Percentiles rank a stretch among this genome's conserved stretches.
Evolutionary conservation across 139 green algal genomes (phyloP).

Genomic region (Zygnema cylindricum): DNA sequence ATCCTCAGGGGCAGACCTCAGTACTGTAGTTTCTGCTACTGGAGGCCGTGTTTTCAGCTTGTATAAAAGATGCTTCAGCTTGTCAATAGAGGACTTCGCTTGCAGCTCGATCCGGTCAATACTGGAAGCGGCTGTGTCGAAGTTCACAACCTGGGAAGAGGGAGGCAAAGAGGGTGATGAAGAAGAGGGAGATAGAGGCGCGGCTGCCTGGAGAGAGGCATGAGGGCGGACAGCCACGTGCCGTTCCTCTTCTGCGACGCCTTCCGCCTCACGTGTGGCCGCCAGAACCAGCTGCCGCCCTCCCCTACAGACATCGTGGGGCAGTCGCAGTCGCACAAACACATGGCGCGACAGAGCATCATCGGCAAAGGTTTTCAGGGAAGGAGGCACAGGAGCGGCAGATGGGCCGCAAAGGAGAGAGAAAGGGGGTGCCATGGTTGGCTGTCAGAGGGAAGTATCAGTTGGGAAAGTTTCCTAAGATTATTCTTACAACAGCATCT

Average conservation of each 20-base stretch:
- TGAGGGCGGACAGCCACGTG: not conserved
- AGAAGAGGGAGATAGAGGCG: not conserved
- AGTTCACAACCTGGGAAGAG: too few relatives aligned
- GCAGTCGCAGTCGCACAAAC: not conserved
- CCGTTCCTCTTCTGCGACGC: not conserved
- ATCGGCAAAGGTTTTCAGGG: too few relatives aligned
- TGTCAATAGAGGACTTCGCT: conserved; percentile 46
- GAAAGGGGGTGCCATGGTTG: too few relatives aligned
- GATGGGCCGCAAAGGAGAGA: too few relatives aligned
- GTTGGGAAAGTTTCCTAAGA: too few relatives aligned
- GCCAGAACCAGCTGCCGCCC: not conserved
- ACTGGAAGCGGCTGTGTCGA: not conserved
- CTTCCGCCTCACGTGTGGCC: not conserved
- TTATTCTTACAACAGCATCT: too few relatives aligned
- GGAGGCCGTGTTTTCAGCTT: conserved; percentile 31
- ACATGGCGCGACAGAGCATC: too few relatives aligned
- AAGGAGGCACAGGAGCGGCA: too few relatives aligned
- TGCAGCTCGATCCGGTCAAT: conserved; percentile 48
- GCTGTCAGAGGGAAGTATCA: too few relatives aligned
- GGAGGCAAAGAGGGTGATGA: not conserved
- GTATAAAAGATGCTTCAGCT: conserved; percentile 58
- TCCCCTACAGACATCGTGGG: not conserved
- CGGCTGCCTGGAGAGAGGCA: too few relatives aligned
- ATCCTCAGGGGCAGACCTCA: not conserved
- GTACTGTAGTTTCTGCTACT: not conserved